Evolutionary conservation across 768 basidiomycete species (phyloP).

Genomic region (Kwoniella sp.): DNA sequence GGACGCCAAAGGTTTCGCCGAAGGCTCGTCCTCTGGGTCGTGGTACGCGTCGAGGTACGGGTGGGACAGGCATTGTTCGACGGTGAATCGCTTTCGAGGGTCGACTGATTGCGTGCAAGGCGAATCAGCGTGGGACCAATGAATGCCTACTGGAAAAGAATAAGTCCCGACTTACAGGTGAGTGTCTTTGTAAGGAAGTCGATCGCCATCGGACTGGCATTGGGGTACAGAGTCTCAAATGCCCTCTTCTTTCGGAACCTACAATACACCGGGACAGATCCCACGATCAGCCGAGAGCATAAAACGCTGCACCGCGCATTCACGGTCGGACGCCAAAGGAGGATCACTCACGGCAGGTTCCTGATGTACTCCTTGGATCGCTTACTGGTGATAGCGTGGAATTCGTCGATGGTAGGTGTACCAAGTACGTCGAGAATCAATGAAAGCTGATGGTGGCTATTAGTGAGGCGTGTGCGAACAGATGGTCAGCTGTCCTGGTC

Average conservation of each 20-base stretch:
- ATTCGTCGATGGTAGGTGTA: conserved; percentile 95
- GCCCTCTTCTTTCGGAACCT: conserved; percentile 79
- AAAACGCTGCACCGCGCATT: too few species aligned
- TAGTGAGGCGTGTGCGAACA: conserved; percentile 28
- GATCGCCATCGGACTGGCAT: conserved; percentile 76
- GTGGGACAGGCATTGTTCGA: conserved; percentile 91
- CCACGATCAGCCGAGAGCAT: background rate
- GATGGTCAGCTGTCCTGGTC: background rate
- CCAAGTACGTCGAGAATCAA: conserved; percentile 96
- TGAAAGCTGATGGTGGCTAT: conserved; percentile 89
- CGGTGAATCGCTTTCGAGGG: conserved; percentile 93
- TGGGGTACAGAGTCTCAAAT: conserved; percentile 84
- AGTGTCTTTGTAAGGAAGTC: conserved; percentile 74
- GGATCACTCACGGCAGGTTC: conserved; percentile 68
- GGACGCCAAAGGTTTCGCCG: conserved; percentile 90
- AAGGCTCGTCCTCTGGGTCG: conserved; percentile 95
- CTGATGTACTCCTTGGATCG: conserved; percentile 94
- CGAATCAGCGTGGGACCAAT: too few species aligned
- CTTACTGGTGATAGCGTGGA: conserved; percentile 91
- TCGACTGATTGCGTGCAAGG: conserved; percentile 61
- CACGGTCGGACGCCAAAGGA: too few species aligned
- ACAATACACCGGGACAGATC: background rate
- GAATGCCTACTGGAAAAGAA: background rate
- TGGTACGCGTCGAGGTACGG: conserved; percentile 95
- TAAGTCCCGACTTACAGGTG: conserved; percentile 62